phyloP scores from a whole-genome alignment of 306 rosid genomes.

The Rubus parviflorus region DNA sequence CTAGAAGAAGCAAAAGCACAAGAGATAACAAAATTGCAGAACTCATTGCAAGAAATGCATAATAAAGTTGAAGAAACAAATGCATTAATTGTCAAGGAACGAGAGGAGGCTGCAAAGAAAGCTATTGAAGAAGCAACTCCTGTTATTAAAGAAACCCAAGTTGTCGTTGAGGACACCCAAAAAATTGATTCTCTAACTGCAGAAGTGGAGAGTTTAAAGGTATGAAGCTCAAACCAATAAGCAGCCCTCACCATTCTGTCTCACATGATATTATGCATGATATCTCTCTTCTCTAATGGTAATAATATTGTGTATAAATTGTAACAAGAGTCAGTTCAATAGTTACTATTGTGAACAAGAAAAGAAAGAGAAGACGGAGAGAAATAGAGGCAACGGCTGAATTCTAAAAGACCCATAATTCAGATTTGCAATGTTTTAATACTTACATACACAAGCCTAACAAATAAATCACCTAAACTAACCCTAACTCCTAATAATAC shows the following conservation, averaged over 20 bases:
- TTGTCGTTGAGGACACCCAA: slow-evolving; percentile 71
- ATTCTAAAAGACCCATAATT: neutral
- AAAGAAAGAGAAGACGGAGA: neutral
- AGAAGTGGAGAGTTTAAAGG: slow-evolving; percentile 72
- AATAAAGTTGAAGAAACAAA: slow-evolving; percentile 62
- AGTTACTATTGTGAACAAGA: neutral
- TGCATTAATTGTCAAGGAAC: slow-evolving; percentile 59
- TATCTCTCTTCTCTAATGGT: neutral
- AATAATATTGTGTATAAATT: neutral
- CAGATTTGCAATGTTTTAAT: neutral
- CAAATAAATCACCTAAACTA: neutral
- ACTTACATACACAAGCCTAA: neutral
- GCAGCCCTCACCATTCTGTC: neutral
- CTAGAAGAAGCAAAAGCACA: slow-evolving; percentile 81
- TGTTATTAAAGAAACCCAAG: slow-evolving; percentile 70
- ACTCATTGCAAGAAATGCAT: slow-evolving; percentile 64
- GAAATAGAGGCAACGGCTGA: neutral
- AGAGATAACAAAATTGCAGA: slow-evolving; percentile 75
- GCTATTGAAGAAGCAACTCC: slow-evolving; percentile 74
- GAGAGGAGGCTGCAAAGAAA: slow-evolving; percentile 67
- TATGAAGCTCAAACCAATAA: slow-evolving; percentile 34
- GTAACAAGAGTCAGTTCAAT: neutral
- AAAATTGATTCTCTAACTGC: slow-evolving; percentile 64
- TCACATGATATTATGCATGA: neutral
- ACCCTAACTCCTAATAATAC: neutral